These are phyloP conservation scores for Diddensiella transvaalensis DNA, from an alignment of 805 yeast species.

Conservation along the genomic window DNA sequence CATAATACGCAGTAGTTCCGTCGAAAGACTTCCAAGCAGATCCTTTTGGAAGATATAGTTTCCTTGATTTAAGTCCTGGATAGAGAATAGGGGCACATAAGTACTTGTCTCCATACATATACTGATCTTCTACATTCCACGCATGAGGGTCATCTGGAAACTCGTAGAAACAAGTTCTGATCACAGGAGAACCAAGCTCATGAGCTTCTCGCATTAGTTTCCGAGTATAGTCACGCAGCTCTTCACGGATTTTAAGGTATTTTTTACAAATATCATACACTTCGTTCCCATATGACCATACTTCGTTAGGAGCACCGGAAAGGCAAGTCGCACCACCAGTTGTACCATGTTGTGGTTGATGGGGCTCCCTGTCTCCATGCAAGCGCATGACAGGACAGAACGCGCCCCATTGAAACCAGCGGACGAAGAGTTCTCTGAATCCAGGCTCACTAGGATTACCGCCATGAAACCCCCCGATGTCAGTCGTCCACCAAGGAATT, in stretches of 20 bases:
- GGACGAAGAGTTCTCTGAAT: constrained; percentile 19
- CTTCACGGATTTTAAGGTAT: constrained; percentile 18
- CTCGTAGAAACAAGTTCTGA: constrained; percentile 20
- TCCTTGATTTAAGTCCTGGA: constrained; percentile 9
- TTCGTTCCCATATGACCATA: constrained; percentile 22
- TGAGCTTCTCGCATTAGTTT: constrained; percentile 19
- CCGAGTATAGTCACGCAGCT: constrained; percentile 18
- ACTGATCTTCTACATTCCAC: constrained; percentile 22
- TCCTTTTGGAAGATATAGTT: constrained; percentile 18
- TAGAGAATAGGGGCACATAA: constrained; percentile 19
- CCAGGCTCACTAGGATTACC: constrained; percentile 18
- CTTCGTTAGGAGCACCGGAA: constrained; percentile 23
- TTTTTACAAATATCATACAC: constrained; percentile 21
- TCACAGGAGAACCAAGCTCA: constrained; percentile 19
- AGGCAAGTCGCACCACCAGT: constrained; percentile 23
- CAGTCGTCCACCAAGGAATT: constrained; percentile 25
- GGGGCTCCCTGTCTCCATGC: constrained; percentile 19
- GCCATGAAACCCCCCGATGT: constrained; percentile 24
- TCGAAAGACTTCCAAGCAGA: constrained; percentile 18
- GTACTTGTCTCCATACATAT: constrained; percentile 19
- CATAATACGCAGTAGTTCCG: constrained; percentile 8
- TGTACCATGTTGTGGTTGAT: constrained; percentile 20
- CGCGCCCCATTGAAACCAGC: constrained; percentile 24
- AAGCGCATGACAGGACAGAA: constrained; percentile 23
- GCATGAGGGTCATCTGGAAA: constrained; percentile 15